Conservation (phyloP, 129 eudicot species). For the Tagetes erecta region DNA sequence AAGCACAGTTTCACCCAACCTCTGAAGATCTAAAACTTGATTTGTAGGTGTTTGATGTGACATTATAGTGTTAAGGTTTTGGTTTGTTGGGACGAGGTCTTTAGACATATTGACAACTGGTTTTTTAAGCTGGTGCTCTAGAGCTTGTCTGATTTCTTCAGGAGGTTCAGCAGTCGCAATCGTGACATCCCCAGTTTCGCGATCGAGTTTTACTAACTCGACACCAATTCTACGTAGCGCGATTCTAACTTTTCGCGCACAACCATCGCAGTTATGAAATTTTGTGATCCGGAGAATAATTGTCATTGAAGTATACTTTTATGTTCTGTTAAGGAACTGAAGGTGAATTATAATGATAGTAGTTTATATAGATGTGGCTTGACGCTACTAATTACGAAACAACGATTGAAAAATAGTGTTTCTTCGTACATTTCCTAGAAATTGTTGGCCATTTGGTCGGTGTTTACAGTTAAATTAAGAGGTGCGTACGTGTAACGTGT, state of each 20-base stretch:
- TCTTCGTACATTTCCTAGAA: background rate
- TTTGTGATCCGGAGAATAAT: background rate
- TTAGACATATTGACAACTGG: background rate
- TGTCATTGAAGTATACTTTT: background rate
- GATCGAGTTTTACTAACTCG: background rate
- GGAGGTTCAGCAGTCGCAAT: background rate
- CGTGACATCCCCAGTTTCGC: background rate
- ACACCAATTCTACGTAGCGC: constrained; percentile 10
- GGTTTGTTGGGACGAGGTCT: background rate
- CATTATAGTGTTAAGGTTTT: background rate
- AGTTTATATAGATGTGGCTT: background rate
- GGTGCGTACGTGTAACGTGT: too few relatives aligned
- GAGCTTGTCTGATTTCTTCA: constrained; percentile 1
- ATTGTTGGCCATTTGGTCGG: background rate
- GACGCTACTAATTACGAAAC: background rate
- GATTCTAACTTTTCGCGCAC: constrained; percentile 1
- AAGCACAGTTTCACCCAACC: background rate
- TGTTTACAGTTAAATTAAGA: too few relatives aligned
- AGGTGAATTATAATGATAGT: background rate
- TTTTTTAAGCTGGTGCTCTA: constrained; percentile 8
- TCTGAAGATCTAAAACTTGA: background rate
- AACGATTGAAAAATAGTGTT: background rate
- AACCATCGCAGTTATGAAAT: constrained; percentile 28
- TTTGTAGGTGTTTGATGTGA: background rate
- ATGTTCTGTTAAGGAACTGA: background rate